These are phyloP conservation scores for Eucalyptus cladocalyx DNA, from an alignment of 345 rosid genomes.

Conservation along the genomic window DNA sequence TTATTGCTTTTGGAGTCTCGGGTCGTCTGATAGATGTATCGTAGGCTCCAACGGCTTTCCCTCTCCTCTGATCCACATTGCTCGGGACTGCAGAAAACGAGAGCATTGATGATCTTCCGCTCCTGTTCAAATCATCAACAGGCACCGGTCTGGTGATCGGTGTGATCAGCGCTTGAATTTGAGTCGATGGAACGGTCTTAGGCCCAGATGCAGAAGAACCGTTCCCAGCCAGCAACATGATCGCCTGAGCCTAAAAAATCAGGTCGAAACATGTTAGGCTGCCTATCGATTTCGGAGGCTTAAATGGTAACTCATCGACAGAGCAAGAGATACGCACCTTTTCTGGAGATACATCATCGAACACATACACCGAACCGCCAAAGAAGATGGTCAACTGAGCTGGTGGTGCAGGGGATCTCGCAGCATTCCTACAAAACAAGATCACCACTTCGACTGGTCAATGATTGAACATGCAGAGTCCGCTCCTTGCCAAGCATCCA, in stretches of 20 bases:
- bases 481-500: neutral
- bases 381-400: constrained; percentile 74
- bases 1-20: constrained; percentile 11
- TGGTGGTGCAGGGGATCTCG: constrained; percentile 26
- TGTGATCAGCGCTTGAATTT: constrained; percentile 1
- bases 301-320: neutral
- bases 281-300: neutral
- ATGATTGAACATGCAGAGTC: neutral
- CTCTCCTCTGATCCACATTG: neutral
- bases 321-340: constrained; percentile 32
- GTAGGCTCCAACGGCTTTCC: neutral
- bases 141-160: constrained; percentile 5
- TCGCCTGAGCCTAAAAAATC: constrained; percentile 66
- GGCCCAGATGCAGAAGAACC: constrained; percentile 18
- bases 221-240: constrained; percentile 72
- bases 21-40: constrained; percentile 14
- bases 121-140: neutral
- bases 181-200: constrained; percentile 11
- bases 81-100: neutral
- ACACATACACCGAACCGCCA: constrained; percentile 60
- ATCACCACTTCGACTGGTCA: neutral
- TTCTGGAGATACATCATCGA: constrained; percentile 58
- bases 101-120: neutral
- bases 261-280: neutral
- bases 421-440: constrained; percentile 15